Evolutionary conservation across 768 basidiomycete genomes (phyloP).

Genomic region (Daedaleopsis nitida): DNA sequence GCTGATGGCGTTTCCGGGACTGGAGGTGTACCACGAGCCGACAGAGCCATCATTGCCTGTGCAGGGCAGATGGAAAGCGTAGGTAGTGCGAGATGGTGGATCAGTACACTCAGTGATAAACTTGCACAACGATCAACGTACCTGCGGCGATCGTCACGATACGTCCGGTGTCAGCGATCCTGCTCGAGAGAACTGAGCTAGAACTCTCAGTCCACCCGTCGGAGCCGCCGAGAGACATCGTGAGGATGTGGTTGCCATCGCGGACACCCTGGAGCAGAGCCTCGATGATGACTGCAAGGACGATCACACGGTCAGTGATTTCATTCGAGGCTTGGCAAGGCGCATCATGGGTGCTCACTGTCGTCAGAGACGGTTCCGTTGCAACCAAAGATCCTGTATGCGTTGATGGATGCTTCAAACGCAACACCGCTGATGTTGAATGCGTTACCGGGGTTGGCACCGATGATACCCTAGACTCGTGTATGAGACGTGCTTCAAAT

Average conservation of each 20-base stretch:
- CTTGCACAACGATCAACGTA: conserved; percentile 39
- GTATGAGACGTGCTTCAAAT: neutral
- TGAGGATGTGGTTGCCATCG: conserved; percentile 64
- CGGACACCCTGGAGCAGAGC: conserved; percentile 51
- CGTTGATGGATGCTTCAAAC: conserved; percentile 53
- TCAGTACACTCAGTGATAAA: conserved; percentile 1
- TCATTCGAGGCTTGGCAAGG: neutral
- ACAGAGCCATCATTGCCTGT: conserved; percentile 43
- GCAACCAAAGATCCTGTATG: conserved; percentile 68
- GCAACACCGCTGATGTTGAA: conserved; percentile 76
- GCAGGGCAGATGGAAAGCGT: too few relatives aligned
- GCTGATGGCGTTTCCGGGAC: conserved; percentile 53
- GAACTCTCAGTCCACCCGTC: conserved; percentile 66
- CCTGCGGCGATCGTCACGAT: conserved; percentile 68
- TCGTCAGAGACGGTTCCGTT: conserved; percentile 50
- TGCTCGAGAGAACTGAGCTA: conserved; percentile 55
- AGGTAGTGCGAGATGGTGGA: neutral
- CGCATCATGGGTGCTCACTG: conserved; percentile 36
- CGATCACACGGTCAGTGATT: neutral
- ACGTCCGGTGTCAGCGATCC: conserved; percentile 57
- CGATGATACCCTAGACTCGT: conserved; percentile 58
- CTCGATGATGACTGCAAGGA: conserved; percentile 42
- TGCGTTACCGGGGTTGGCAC: conserved; percentile 56
- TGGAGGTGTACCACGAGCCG: conserved; percentile 63
- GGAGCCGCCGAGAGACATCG: conserved; percentile 63